Evolutionary conservation across 257 asterid species (phyloP), one percentile per base, ranked within the genome.

Genomic region (Solanum stenotomum): DNA sequence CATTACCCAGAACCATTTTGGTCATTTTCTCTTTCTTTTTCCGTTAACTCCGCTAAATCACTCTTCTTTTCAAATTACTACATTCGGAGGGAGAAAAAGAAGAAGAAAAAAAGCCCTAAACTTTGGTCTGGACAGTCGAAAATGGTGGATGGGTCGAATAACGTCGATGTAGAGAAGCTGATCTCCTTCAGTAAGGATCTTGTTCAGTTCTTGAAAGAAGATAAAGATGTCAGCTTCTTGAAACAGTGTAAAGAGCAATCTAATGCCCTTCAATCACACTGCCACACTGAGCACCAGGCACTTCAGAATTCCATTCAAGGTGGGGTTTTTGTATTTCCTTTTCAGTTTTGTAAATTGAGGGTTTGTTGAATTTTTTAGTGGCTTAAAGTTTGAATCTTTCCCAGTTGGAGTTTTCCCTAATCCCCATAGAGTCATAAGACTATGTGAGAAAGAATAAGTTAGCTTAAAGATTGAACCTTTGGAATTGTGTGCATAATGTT

Each of bases 201-300:
- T 87, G 89, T 92, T 27, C 90, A 87, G 46, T 77, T 96, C 7
- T 85, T 96, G 90, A 91, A 90, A 46, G 90, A 91, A 40, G 95
- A 91, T 22, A 93, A 91, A 87, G 97, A 95, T 74, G 49, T 85
- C 72, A 88, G 27, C 56, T 85, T 25, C 85, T 92, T 93, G 84
- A 93, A 91, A 89, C 93, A 93, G 77, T 90, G 91, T 85, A 89
- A 91, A 81, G 89, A 89, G 44, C 97, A 92, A 35, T 91, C 91
- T 33, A 83, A 88, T 33, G 87, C 91, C 72, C 95, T 95, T 84
- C 95, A 85, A 29, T 91, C 94, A 38, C 96, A 93, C 75, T 92
- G 94, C 78, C 87, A 84, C 75, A 86, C 91, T 56, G 95, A 95
- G 89, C 88, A 87, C 89, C 85, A 85, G 37, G 87, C 89, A 29